phyloP scores from a whole-genome alignment of 1,284 basidiomycete genomes.

The Leucoagaricus sp. region DNA sequence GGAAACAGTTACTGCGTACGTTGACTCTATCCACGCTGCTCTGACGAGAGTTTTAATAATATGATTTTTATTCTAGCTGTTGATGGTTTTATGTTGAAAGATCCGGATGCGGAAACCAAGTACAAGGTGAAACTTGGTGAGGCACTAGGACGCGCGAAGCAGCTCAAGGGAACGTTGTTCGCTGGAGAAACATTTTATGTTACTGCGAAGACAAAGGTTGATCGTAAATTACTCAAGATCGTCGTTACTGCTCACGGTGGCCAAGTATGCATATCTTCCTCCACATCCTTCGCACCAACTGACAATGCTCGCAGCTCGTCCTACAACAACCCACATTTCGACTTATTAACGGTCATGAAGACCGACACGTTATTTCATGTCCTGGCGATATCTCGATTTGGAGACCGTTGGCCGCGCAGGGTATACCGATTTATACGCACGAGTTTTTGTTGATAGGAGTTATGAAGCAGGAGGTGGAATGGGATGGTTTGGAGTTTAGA shows the following conservation, averaged over 20 bases:
- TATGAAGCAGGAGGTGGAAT: conserved; percentile 66
- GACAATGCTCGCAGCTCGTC: conserved; percentile 36
- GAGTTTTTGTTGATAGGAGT: conserved; percentile 67
- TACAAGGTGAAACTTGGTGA: conserved; percentile 63
- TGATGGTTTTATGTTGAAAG: conserved; percentile 55
- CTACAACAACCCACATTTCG: conserved; percentile 54
- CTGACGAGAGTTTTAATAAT: neutral
- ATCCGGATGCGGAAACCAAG: conserved; percentile 62
- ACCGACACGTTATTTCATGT: conserved; percentile 65
- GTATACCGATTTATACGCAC: conserved; percentile 60
- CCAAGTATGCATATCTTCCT: conserved; percentile 43
- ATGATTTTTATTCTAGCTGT: conserved; percentile 51
- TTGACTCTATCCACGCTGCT: neutral
- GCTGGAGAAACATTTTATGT: conserved; percentile 70
- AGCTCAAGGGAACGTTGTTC: conserved; percentile 54
- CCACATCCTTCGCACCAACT: neutral
- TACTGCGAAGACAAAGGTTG: conserved; percentile 59
- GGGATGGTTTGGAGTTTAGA: conserved; percentile 45
- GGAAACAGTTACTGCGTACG: conserved; percentile 61
- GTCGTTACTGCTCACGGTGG: conserved; percentile 71
- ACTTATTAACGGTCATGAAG: conserved; percentile 48
- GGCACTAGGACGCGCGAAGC: conserved; percentile 57
- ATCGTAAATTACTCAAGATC: conserved; percentile 60
- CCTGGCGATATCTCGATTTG: conserved; percentile 61
- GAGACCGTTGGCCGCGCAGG: conserved; percentile 52